A percentile compares a stretch with the other conserved stretches of the same genome.
Conservation (phyloP, 2,329 filamentous ascomycete species). For the Fusarium avenaceum region DNA sequence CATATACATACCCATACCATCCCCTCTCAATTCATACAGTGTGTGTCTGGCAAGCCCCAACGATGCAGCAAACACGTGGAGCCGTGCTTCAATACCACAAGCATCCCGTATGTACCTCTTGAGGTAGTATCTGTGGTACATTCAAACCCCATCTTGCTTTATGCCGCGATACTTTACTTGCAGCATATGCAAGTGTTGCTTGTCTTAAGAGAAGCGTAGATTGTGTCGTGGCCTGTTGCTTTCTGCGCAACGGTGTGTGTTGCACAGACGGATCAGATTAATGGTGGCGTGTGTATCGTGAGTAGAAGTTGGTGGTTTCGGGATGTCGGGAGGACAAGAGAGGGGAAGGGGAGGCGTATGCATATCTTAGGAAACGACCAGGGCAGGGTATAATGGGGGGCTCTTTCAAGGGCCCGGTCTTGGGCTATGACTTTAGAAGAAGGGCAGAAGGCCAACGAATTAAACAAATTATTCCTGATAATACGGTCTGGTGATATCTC, state of each 20-base stretch:
- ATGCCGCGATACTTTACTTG: slow-evolving; percentile 1
- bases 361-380: slow-evolving; percentile 1
- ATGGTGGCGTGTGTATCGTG: slow-evolving; percentile 7
- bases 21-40: background rate
- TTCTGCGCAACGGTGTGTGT: slow-evolving; percentile 34
- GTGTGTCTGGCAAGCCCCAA: slow-evolving; percentile 1
- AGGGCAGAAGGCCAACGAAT: background rate
- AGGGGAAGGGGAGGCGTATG: slow-evolving; percentile 18
- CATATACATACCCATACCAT: slow-evolving; percentile 17
- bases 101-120: slow-evolving; percentile 4
- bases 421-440: background rate
- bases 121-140: slow-evolving; percentile 1
- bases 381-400: slow-evolving; percentile 3
- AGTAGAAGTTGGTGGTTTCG: slow-evolving; percentile 27
- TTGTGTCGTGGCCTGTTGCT: slow-evolving; percentile 28
- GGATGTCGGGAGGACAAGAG: slow-evolving; percentile 23
- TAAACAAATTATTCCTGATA: background rate
- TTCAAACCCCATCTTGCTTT: background rate
- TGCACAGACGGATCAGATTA: slow-evolving; percentile 4
- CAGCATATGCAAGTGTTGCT: slow-evolving; percentile 6
- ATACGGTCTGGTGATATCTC: slow-evolving; percentile 10
- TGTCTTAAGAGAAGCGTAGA: slow-evolving; percentile 19
- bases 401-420: background rate
- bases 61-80: slow-evolving; percentile 10
- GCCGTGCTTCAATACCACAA: background rate